These are phyloP conservation scores for Sequoiadendron giganteum DNA, from an alignment of 75 land plant species.

Conservation along the genomic window DNA sequence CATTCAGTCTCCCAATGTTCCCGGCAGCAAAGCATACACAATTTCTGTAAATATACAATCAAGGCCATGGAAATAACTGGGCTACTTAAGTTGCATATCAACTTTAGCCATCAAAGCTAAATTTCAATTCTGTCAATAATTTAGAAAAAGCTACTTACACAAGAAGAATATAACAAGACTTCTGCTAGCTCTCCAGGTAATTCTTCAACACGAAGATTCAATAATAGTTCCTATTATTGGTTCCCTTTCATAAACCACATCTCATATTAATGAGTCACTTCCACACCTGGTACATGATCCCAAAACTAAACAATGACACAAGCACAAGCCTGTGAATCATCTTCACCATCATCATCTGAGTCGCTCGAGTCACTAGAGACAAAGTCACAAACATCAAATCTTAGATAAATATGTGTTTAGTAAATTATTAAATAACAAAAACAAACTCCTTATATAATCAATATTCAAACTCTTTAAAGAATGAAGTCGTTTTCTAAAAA, in stretches of 20 bases:
- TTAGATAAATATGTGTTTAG: neutral
- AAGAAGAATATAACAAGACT: neutral
- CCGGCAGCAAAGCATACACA: neutral
- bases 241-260: neutral
- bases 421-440: neutral
- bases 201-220: conserved; percentile 5
- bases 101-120: neutral
- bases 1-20: neutral
- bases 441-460: neutral
- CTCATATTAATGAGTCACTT: neutral
- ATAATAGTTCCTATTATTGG: neutral
- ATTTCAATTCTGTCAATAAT: neutral
- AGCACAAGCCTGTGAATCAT: conserved; percentile 12
- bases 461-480: neutral
- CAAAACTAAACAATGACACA: conserved; percentile 7
- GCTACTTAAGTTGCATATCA: conserved; percentile 1
- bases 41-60: neutral
- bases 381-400: neutral
- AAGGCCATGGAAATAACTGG: conserved; percentile 1
- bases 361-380: conserved; percentile 3
- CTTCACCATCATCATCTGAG: conserved; percentile 7
- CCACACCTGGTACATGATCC: neutral
- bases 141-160: neutral
- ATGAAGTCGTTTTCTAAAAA: neutral
- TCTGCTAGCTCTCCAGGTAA: neutral